Evolutionary conservation across 257 asterid genomes (phyloP), one percentile per base, ranked within the genome.

Genomic region (Solanum corneliomulleri): DNA sequence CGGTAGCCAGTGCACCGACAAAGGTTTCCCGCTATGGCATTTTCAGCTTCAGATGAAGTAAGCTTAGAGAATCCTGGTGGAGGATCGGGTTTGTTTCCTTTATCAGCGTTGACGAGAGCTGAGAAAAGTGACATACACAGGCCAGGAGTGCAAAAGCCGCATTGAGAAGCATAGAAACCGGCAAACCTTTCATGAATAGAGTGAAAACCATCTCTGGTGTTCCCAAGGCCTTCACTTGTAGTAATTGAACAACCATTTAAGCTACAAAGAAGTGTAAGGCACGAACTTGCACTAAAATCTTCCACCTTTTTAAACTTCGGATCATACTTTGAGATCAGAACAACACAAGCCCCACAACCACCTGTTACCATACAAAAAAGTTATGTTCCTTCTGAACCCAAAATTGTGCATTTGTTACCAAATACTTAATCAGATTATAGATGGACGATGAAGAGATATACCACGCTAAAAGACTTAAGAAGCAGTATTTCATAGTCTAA

Each of bases 341-440:
- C 95, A 9, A 95, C 94, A 78, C 98, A 95, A 33, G 98, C 96
- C 9, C 98, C 98, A 90, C 98, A 95, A 62, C 98, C 98, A 88
- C 98, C 98, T 94, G 93, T 78, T 13, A 33, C 6, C 15, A 33
- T 15, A 25, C 47, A 18, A 84, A 84, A 7, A 84, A 58, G 5
- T 83, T 16, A 56, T 31, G 75, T 35, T 83, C 72, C 25, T 31
- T 42, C 25, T 33, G 23, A 33, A 83, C 25, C 74, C 75, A 56
- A 56, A 58, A 5, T 27, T 11, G 49, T 18, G 75, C 27, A 82
- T 58, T 56, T 74, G 31, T 74, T 39, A n/a, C 11, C 35, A 76
- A 41, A 42, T 41, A 13, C 60, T 75, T 39, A 5, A 21, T 35
- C 78, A 71, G 44, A 37, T 21, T 14, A 42, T n/a, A 78, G 15